Evolutionary conservation across 371 early-diverging fungal species (phyloP), one percentile per base, ranked within the genome.

Genomic region (Mucor saturninus): DNA sequence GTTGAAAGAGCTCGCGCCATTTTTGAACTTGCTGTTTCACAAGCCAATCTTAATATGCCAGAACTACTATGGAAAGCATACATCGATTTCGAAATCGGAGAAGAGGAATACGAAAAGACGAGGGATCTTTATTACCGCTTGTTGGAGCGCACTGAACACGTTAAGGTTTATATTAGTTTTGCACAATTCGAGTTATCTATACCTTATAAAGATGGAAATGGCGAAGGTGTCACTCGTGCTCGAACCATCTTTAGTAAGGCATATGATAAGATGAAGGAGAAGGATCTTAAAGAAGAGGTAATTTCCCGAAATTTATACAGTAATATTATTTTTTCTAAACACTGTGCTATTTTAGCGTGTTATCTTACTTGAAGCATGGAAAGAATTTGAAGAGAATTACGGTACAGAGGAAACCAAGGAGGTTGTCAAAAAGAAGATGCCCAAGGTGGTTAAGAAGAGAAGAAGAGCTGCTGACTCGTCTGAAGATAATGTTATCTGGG

Each of bases 41-140:
- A 96, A 76, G 89, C 89, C 0, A 85, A 83, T 3, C 73, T 98
- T 56, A 97, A 98, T 61, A 95, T 96, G 96, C 98, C 98, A 32
- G 98, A 98, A 69, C 82, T 98, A 10, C 73, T 98, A 49, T 98
- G 98, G 98, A 98, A 97, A 78, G 91, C 95, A 0, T 97, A 91
- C 68, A 97, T 98, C 64, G 98, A 98, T 69, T 96, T 97, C 75
- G 97, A 97, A 68, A 85, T 88, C 37, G 86, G 84, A 4, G 89
- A 93, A 65, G 89, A 81, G 61, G 94, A 96, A 75, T 93, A 88
- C 74, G 85, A 80, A 7, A 81, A 83, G 15, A 93, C 93, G 4
- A 81, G 97, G 37, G 75, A 74, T 0, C 74, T 98, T 26, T 98
- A 98, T 79, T 80, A 88, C 62, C 85, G 96, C 13, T 72, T 98